Conservation (phyloP, 306 rosid genomes). For the Prunus salicina region DNA sequence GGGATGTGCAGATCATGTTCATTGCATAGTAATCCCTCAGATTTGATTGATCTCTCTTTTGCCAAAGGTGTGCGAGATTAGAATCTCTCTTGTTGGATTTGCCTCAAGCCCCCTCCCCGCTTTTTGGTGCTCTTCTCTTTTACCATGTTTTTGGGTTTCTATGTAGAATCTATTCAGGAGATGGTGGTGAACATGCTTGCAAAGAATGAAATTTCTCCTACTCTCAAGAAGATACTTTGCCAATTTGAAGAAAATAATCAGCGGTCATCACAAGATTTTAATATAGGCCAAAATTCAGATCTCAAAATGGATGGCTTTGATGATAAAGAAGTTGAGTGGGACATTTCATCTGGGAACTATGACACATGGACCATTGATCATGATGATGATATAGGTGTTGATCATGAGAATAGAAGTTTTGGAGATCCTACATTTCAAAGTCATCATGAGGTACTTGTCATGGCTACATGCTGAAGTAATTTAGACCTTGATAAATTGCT, state of each 20-base stretch:
- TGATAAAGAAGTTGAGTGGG: slow-evolving; percentile 1
- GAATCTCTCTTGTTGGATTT: not conserved
- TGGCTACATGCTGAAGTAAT: not conserved
- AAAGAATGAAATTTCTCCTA: slow-evolving; percentile 22
- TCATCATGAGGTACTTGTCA: not conserved
- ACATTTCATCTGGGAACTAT: not conserved
- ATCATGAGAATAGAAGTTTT: slow-evolving; percentile 1
- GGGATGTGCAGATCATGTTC: slow-evolving; percentile 47
- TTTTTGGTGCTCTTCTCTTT: not conserved
- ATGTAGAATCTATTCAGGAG: slow-evolving; percentile 22
- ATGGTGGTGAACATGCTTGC: slow-evolving; percentile 21
- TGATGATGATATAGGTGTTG: not conserved
- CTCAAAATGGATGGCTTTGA: not conserved
- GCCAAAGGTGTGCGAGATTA: slow-evolving; percentile 9
- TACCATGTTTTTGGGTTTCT: not conserved
- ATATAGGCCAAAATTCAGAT: slow-evolving; percentile 12
- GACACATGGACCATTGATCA: not conserved
- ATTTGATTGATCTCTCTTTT: slow-evolving; percentile 27
- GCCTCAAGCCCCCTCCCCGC: not conserved
- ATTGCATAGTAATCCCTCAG: slow-evolving; percentile 4
- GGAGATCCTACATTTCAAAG: slow-evolving; percentile 12
- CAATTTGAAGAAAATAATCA: slow-evolving; percentile 22
- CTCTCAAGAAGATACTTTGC: slow-evolving; percentile 12
- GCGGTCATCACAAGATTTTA: slow-evolving; percentile 6
- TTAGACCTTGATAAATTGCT: not conserved